phyloP scores from a whole-genome alignment of 768 basidiomycete species.

The Tricholoma matsutake region DNA sequence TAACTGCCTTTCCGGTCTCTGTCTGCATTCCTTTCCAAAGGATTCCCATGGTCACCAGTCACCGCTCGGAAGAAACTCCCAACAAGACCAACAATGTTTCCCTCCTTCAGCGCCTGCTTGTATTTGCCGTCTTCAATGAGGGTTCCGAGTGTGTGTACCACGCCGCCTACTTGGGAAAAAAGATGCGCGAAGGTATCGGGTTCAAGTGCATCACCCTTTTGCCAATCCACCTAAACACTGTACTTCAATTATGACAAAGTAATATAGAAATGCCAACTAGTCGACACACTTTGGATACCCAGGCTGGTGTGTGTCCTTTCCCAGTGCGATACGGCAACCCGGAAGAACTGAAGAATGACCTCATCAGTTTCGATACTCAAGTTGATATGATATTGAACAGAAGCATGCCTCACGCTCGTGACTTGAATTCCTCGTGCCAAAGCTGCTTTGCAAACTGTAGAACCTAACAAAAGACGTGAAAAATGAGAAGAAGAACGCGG shows the following conservation, averaged over 20 bases:
- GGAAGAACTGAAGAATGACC: slow-evolving; percentile 57
- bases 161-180: slow-evolving; percentile 63
- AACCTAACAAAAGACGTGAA: slow-evolving; percentile 52
- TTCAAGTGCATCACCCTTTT: slow-evolving; percentile 74
- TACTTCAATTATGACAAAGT: slow-evolving; percentile 3
- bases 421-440: slow-evolving; percentile 83
- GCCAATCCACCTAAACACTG: slow-evolving; percentile 76
- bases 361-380: neutral
- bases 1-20: slow-evolving; percentile 50
- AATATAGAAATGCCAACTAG: slow-evolving; percentile 8
- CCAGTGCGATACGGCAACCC: slow-evolving; percentile 83
- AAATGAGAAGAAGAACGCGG: neutral
- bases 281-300: slow-evolving; percentile 66
- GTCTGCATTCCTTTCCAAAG: slow-evolving; percentile 46
- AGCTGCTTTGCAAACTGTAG: slow-evolving; percentile 88
- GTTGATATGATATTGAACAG: neutral
- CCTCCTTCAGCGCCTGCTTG: slow-evolving; percentile 67
- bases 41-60: slow-evolving; percentile 47
- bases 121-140: slow-evolving; percentile 80
- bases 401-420: slow-evolving; percentile 76
- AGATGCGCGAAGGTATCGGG: slow-evolving; percentile 71
- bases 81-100: slow-evolving; percentile 51
- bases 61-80: slow-evolving; percentile 38
- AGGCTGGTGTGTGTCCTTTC: slow-evolving; percentile 87
- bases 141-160: slow-evolving; percentile 93